Evolutionary conservation across 257 asterid genomes (phyloP).

Genomic region (Thymus quinquecostatus): DNA sequence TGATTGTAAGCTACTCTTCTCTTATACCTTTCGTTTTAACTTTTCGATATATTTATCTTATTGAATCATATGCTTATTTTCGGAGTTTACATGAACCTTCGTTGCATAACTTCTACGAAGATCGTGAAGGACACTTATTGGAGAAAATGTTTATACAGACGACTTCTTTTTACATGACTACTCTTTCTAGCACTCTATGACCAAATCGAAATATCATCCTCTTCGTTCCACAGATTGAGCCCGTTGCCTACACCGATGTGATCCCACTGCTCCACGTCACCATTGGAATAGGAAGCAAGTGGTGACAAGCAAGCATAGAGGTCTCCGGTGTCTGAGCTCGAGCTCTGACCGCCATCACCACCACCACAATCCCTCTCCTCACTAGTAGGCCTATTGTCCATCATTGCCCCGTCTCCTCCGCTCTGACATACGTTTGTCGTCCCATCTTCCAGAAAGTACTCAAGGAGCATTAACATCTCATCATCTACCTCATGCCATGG

Average conservation of each 20-base stretch:
- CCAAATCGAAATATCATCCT: slow-evolving; percentile 38
- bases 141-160: neutral
- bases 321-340: slow-evolving; percentile 6
- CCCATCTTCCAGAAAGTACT: slow-evolving; percentile 26
- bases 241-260: slow-evolving; percentile 21
- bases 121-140: neutral
- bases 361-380: slow-evolving; percentile 19
- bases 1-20: slow-evolving; percentile 28
- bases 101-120: neutral
- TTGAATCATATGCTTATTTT: no score
- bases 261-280: slow-evolving; percentile 34
- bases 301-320: slow-evolving; percentile 44
- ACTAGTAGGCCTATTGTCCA: neutral
- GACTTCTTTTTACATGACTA: neutral
- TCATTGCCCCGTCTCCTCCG: neutral
- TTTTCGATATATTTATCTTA: neutral
- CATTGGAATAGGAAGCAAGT: slow-evolving; percentile 33
- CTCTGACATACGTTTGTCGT: slow-evolving; percentile 19
- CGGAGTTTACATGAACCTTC: no score
- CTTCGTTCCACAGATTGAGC: slow-evolving; percentile 40
- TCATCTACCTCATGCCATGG: slow-evolving; percentile 34
- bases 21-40: neutral
- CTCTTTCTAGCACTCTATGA: slow-evolving; percentile 8
- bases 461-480: slow-evolving; percentile 33
- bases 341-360: slow-evolving; percentile 10